Evolutionary conservation across 106 monocot species (phyloP), one percentile per base, ranked within the genome.

Genomic region (Dendrobium huoshanense): DNA sequence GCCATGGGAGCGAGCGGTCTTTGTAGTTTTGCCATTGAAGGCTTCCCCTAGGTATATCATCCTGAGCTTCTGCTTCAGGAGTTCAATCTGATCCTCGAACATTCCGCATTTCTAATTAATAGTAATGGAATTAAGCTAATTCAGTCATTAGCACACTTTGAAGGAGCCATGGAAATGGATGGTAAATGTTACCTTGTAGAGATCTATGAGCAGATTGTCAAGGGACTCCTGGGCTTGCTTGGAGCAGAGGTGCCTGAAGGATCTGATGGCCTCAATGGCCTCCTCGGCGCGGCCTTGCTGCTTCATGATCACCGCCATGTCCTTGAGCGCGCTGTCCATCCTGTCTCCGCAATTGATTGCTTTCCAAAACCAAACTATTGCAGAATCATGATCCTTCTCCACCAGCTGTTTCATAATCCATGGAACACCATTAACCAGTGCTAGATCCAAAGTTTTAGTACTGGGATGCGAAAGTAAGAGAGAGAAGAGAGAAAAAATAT

Each of bases 231-330:
- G 95, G 0, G 92, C 85, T 70, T 92, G 88, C 67, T 85, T 88
- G 47, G 90, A 85, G 87, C 92, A 95, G 48, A 83, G 87, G 29
- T 90, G 84, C 65, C 95, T 80, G 74, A 90, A 90, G 48, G 92
- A 95, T 77, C 49, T 84, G 85, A 95, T 89, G 74, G 90, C 95
- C 78, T 95, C 88, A 33, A 92, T 83, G 17, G 95, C 95, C 78
- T 95, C 91, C 64, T 88, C 87, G 6, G 90, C 75, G 2, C 90
- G 41, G 55, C 90, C 87, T 67, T 87, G 90, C 65, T 92, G 92
- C 84, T 95, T 95, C 95, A 95, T 92, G 19, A 95, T 86, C 2
- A 92, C 89, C 0, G 86, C 92, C 95, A 95, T 95, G 89, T 95
- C 92, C 79, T 95, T 92, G 22, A 95, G 86, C 15, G 95, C 95